Base-by-base conservation (phyloP, 768 basidiomycete species). In the Rickenella mellea region DNA sequence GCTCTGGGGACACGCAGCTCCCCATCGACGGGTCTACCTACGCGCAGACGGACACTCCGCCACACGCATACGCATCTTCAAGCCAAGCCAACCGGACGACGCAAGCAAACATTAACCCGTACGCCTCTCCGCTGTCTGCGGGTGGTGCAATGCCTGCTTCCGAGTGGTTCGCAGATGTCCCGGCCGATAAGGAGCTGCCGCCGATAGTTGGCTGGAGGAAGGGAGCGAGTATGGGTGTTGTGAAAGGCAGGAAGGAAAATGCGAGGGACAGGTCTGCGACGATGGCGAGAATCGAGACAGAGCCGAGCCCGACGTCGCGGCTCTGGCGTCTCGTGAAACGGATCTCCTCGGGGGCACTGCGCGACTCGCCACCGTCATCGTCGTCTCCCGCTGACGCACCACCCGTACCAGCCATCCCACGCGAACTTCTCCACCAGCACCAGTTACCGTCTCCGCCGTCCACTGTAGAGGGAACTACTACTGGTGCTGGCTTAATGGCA, bases 251-350 rank as follows among this genome's bases (percentile, higher is more conserved):
- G 33, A 3, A 22, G 19, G 33, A 36, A 15, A n/a, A n/a, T n/a
- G n/a, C n/a, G n/a, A n/a, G n/a, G n/a, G n/a, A n/a, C n/a, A n/a
- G n/a, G n/a, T n/a, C n/a, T n/a, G n/a, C n/a, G 33, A 10, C 15
- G 33, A 36, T 6, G 10, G 33, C 8, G 3, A 36, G 24, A 17
- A 22, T 17, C 9, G 33, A 36, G 11, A 36, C 19, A 36, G 33
- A 36, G 33, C 19, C 9, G 33, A 22, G 33, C 9, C 19, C 19
- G 33, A 36, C 19, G 33, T 17, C 33, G 9, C 76, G 67, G 50
- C 56, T 83, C 2, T 83, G 80, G 80, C 79, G 69, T 57, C 54
- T 86, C 39, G 69, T 85, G 68, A 83, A 81, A 56, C 69, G 78
- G 29, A 74, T 86, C 46, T 83, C 80, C 46, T 70, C 74, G 0